A percentile compares a stretch with the other conserved stretches of the same genome.
Evolutionary conservation across 108 stramenopile species (phyloP).

Genomic region (Nannochloropsis gaditana): DNA sequence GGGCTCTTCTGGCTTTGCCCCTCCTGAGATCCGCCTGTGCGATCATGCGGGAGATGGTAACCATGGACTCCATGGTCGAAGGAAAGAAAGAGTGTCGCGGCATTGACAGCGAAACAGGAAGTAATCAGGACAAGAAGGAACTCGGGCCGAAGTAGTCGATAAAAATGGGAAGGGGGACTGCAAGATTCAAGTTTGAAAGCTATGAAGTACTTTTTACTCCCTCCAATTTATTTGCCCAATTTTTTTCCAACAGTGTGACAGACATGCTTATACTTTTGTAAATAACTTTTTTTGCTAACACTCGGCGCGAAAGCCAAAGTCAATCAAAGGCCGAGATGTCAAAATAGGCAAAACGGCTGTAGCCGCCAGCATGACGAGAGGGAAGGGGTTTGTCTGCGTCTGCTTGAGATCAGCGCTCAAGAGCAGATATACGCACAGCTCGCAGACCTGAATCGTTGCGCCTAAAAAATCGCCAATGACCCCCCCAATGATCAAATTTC

Average conservation of each 20-base stretch:
- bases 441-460: conserved; percentile 54
- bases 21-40: conserved; percentile 10
- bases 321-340: conserved; percentile 1
- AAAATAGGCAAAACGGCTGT: background rate
- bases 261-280: too few relatives aligned
- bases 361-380: background rate
- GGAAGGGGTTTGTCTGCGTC: background rate
- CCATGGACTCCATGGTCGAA: background rate
- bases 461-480: conserved; percentile 74
- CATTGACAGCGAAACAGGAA: too few relatives aligned
- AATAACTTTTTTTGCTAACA: background rate
- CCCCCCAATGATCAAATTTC: conserved; percentile 51
- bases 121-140: too few relatives aligned
- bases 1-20: conserved; percentile 1
- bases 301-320: background rate
- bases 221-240: too few relatives aligned
- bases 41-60: background rate
- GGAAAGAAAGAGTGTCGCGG: too few relatives aligned
- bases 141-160: too few relatives aligned
- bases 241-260: too few relatives aligned
- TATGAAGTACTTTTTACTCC: too few relatives aligned
- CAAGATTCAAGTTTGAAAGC: too few relatives aligned
- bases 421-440: conserved; percentile 23
- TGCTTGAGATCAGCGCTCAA: conserved; percentile 23
- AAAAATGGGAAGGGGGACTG: too few relatives aligned